These are phyloP conservation scores for Colletotrichum noveboracense DNA, from an alignment of 2,329 filamentous ascomycete genomes.

Conservation along the genomic window DNA sequence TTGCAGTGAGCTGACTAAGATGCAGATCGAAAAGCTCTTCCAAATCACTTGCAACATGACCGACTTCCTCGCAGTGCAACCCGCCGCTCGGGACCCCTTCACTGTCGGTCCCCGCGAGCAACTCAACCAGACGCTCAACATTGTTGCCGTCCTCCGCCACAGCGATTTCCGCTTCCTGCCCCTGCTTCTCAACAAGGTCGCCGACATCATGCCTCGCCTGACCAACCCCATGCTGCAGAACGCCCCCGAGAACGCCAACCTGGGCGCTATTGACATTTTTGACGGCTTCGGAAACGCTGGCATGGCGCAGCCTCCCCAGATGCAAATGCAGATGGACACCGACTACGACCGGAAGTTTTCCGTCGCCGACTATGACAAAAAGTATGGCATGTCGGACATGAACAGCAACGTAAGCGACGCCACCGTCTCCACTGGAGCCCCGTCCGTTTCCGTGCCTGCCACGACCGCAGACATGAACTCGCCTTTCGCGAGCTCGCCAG, in stretches of 20 bases:
- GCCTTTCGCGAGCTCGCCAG: constrained; percentile 58
- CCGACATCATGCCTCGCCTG: constrained; percentile 70
- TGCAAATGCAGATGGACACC: constrained; percentile 49
- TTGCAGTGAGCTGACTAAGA: neutral
- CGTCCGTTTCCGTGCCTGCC: constrained; percentile 28
- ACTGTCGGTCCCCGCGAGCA: constrained; percentile 73
- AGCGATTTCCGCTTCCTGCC: constrained; percentile 80
- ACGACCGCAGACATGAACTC: constrained; percentile 47
- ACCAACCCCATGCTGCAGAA: constrained; percentile 65
- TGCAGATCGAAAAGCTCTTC: constrained; percentile 78
- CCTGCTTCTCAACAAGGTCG: constrained; percentile 76
- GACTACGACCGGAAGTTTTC: constrained; percentile 54
- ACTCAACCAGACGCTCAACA: constrained; percentile 70
- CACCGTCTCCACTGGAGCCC: constrained; percentile 24
- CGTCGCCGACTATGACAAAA: constrained; percentile 47
- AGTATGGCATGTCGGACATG: constrained; percentile 43
- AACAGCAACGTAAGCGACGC: constrained; percentile 39
- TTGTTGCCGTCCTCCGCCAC: constrained; percentile 74
- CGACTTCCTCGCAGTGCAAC: constrained; percentile 73
- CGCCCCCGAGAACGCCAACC: constrained; percentile 57
- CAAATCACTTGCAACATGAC: constrained; percentile 76
- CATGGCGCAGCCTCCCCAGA: constrained; percentile 58
- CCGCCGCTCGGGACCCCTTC: constrained; percentile 66
- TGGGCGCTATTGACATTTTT: constrained; percentile 66
- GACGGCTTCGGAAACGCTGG: constrained; percentile 69